phyloP scores from a whole-genome alignment of 495 filamentous ascomycete genomes.

The Tirmania nivea region DNA sequence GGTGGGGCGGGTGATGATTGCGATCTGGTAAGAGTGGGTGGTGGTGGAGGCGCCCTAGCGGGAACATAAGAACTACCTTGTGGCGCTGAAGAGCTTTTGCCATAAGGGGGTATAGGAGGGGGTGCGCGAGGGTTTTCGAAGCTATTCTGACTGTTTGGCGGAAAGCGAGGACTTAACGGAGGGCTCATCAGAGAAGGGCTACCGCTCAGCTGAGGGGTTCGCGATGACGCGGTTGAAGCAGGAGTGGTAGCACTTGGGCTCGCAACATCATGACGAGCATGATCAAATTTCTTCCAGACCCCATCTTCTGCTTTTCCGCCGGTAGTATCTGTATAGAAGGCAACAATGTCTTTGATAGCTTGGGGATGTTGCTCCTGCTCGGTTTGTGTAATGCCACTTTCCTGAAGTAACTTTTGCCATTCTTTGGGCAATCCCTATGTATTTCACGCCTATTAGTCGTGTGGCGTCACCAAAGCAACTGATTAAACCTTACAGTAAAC shows the following conservation, averaged over 20 bases:
- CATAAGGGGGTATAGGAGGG: constrained; percentile 53
- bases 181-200: constrained; percentile 52
- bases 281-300: constrained; percentile 86
- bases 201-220: constrained; percentile 25
- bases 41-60: neutral
- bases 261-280: constrained; percentile 30
- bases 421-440: constrained; percentile 77
- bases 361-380: constrained; percentile 91
- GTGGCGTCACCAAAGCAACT: constrained; percentile 20
- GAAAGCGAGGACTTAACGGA: constrained; percentile 78
- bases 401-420: constrained; percentile 88
- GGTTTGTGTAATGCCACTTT: constrained; percentile 88
- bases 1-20: no score
- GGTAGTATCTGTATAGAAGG: constrained; percentile 84
- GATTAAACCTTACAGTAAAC: constrained; percentile 46
- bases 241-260: neutral
- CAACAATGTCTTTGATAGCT: constrained; percentile 81
- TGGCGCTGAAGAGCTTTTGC: neutral
- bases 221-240: constrained; percentile 4
- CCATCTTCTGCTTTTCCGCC: constrained; percentile 62
- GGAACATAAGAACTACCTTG: neutral
- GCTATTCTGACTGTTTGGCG: constrained; percentile 71
- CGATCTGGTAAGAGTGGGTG: neutral
- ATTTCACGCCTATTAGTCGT: constrained; percentile 1
- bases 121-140: constrained; percentile 93